Evolutionary conservation across 2,329 filamentous ascomycete genomes (phyloP).

Genomic region (Nigrospora sphaerica): DNA sequence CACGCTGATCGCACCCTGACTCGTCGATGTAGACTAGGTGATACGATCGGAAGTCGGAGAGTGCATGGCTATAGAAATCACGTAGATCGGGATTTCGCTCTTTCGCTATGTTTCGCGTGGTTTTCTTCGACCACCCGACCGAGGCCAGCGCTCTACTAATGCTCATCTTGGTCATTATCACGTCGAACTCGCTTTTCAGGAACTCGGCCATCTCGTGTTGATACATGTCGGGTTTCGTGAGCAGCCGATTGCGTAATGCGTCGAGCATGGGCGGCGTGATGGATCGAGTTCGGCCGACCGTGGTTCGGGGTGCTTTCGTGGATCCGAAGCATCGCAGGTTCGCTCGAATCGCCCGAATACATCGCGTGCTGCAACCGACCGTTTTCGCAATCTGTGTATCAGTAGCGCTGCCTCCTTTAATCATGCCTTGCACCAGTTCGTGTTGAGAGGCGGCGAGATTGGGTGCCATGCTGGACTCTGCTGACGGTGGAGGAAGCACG

Average conservation of each 20-base stretch:
- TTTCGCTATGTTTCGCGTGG: not conserved
- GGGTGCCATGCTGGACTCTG: not conserved
- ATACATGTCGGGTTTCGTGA: not conserved
- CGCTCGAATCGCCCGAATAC: not conserved
- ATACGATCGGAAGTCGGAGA: constrained; percentile 14
- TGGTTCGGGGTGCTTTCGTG: not conserved
- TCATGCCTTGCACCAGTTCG: not conserved
- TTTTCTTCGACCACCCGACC: not conserved
- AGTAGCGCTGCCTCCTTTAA: not conserved
- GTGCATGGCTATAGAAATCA: not conserved
- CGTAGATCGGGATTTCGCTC: not conserved
- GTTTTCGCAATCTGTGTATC: not conserved
- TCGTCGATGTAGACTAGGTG: constrained; percentile 23
- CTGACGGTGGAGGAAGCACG: too few species aligned
- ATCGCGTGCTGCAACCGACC: not conserved
- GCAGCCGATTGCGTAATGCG: not conserved
- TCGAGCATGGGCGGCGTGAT: not conserved
- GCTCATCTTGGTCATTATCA: not conserved
- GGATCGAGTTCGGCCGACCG: too few species aligned
- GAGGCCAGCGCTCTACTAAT: not conserved
- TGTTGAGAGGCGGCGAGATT: not conserved
- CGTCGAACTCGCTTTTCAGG: not conserved
- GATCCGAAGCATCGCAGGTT: not conserved
- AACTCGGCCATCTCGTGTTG: not conserved
- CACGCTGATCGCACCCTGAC: constrained; percentile 22